Evolutionary conservation across 768 basidiomycete species (phyloP), one percentile per base, ranked within the genome.

Genomic region (Amanita rubescens): DNA sequence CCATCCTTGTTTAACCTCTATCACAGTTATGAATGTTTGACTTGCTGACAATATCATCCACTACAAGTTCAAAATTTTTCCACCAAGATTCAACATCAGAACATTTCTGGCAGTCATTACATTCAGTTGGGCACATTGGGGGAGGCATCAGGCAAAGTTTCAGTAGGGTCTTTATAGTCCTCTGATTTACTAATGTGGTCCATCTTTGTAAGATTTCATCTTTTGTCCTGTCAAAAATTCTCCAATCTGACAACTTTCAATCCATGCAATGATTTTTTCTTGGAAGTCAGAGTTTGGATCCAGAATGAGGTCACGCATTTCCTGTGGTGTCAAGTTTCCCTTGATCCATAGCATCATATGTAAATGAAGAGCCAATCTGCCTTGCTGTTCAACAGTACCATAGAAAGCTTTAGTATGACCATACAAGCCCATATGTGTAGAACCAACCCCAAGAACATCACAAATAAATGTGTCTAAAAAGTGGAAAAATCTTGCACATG

Each of bases 381-480:
- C n/a, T n/a, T n/a, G n/a, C n/a, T n/a, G n/a, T n/a, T n/a, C n/a
- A n/a, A n/a, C n/a, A n/a, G n/a, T n/a, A n/a, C n/a, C n/a, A n/a
- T n/a, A 64, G 53, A 71, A 74, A 0, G 67, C 72, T 12, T 43
- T 38, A 1, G 71, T 57, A 3, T 50, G 3, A 0, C 73, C 71
- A 4, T 71, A 58, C 1, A 72, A 33, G n/a, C n/a, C n/a, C n/a
- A n/a, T n/a, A n/a, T n/a, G n/a, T n/a, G n/a, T n/a, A n/a, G n/a
- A n/a, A n/a, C n/a, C 33, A 34, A 7, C 6, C 7, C 57, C 55
- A 6, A 65, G 49, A 1, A 67, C 52, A 54, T 66, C 55, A 32
- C 57, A 58, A 15, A 69, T 58, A 51, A 69, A 68, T 5, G 54
- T 14, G 3, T 56, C 47, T 53, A 63, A 58, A 0, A 59, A 53